Base-by-base conservation (phyloP, 2,329 filamentous ascomycete species). In the Esteya vermicola region DNA sequence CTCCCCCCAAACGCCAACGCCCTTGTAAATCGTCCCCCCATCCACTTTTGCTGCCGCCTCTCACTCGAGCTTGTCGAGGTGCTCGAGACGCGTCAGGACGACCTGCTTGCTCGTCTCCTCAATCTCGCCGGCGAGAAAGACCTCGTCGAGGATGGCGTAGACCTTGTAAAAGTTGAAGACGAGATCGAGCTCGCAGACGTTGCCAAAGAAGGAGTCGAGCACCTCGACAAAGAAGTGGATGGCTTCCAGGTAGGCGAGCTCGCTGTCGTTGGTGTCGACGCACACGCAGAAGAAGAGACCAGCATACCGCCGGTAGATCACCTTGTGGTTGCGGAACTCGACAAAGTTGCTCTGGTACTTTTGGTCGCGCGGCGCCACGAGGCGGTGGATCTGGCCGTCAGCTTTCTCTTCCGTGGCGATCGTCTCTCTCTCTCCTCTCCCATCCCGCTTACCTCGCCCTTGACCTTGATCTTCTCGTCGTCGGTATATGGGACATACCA, bases 261-360 rank as follows among this genome's bases (percentile, higher is more conserved):
- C 91, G 63, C 96, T 98, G 62, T 98, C 91, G 61, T 95, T 96
- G 38, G 89, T 93, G 63, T 98, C 91, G 57, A 98, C 91, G 62
- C 91, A 96, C 40, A 88, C 93, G 68, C 91, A 98, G 69, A 98
- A 98, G 75, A 98, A 98, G 43, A 98, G 77, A 1, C 91, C 91
- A 0, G 91, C 91, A 63, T 98, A 98, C 47, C 91, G 83, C 33
- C 93, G 81, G 67, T 98, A 98, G 40, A 98, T 85, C 52, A 98
- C 83, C 67, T 95, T 96, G 58, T 89, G 86, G 63, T 86, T 84
- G 50, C 85, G 82, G 66, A 82, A 81, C 64, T 98, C 91, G 70
- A 98, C 91, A 56, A 98, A 98, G 67, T 98, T 98, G 64, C 86
- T 94, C 61, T 98, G 91, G 69, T 98, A 94, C 59, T 98, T 98